Conservation (phyloP, 495 filamentous ascomycete genomes). For the Chaetomium cochliodes region DNA sequence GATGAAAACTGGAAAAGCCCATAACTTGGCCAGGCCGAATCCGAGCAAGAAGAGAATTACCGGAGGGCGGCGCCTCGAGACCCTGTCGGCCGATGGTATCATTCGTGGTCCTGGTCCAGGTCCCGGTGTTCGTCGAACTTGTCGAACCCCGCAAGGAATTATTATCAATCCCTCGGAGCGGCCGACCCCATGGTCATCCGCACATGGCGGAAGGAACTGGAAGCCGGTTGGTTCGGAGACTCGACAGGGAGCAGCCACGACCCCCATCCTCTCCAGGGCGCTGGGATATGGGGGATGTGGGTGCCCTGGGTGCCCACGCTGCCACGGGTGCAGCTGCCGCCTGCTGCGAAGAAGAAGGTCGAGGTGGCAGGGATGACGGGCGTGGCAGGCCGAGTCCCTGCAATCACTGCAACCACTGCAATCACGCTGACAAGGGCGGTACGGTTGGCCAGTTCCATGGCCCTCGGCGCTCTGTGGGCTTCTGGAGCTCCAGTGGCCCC, state of each 20-base stretch:
- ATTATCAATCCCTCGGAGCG: not conserved
- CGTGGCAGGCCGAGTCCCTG: not conserved
- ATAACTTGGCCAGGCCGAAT: not conserved
- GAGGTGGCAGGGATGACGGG: too few species aligned
- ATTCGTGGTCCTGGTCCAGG: not conserved
- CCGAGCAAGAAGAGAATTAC: not conserved
- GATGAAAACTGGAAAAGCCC: not conserved
- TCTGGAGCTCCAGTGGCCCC: not conserved
- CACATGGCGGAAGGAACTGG: not conserved
- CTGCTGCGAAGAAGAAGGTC: not conserved
- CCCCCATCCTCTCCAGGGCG: slow-evolving; percentile 3
- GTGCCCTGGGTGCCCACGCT: slow-evolving; percentile 5
- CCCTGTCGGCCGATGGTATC: not conserved
- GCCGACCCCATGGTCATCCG: slow-evolving; percentile 2
- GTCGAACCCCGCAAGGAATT: not conserved
- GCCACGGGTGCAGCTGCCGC: slow-evolving; percentile 1
- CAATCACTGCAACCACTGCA: slow-evolving; percentile 7
- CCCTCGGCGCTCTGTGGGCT: not conserved
- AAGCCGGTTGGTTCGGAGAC: slow-evolving; percentile 2
- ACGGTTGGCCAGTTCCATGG: slow-evolving; percentile 8
- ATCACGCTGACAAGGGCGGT: slow-evolving; percentile 1
- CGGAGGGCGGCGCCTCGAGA: not conserved
- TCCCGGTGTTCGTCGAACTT: too few species aligned
- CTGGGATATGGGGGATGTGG: not conserved
- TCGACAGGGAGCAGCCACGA: not conserved